Conservation (phyloP, 257 asterid species). For the Buddleja alternifolia region DNA sequence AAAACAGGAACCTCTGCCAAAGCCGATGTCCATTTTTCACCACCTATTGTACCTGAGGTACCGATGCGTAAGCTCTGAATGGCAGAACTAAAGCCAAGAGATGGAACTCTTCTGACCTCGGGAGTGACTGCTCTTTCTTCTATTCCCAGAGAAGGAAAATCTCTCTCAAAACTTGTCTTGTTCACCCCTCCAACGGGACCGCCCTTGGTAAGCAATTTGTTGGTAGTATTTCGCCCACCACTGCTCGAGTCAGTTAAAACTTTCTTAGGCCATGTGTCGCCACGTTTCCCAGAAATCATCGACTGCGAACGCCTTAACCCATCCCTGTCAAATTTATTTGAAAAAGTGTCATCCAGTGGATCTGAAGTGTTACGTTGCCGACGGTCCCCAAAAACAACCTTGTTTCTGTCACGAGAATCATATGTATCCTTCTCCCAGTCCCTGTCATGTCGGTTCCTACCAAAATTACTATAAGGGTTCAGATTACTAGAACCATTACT, state of each 20-base stretch:
- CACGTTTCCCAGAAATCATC: slow-evolving; percentile 42
- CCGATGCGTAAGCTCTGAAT: slow-evolving; percentile 53
- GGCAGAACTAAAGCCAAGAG: slow-evolving; percentile 66
- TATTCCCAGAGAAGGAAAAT: slow-evolving; percentile 63
- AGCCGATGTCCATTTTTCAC: slow-evolving; percentile 86
- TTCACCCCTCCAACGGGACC: slow-evolving; percentile 40
- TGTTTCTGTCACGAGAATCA: slow-evolving; percentile 52
- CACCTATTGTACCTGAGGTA: slow-evolving; percentile 45
- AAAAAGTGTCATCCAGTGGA: slow-evolving; percentile 32
- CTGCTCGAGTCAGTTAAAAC: slow-evolving; percentile 27
- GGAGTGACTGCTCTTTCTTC: slow-evolving; percentile 56
- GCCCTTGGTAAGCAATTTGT: slow-evolving; percentile 35
- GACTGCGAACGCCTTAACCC: slow-evolving; percentile 54
- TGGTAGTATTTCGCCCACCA: slow-evolving; percentile 30
- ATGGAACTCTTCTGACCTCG: slow-evolving; percentile 66
- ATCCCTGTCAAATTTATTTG: slow-evolving; percentile 40
- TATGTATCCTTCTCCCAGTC: slow-evolving; percentile 54
- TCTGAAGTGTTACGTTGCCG: slow-evolving; percentile 37
- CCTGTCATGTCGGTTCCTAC: slow-evolving; percentile 58
- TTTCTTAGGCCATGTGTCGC: slow-evolving; percentile 50
- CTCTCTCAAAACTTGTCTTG: slow-evolving; percentile 53
- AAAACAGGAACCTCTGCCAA: slow-evolving; percentile 68
- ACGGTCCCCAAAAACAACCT: slow-evolving; percentile 40
- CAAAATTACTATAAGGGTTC: slow-evolving; percentile 59
- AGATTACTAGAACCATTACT: slow-evolving; percentile 57